Conservation (phyloP, 495 filamentous ascomycete genomes). For the Podospora pseudopauciseta region DNA sequence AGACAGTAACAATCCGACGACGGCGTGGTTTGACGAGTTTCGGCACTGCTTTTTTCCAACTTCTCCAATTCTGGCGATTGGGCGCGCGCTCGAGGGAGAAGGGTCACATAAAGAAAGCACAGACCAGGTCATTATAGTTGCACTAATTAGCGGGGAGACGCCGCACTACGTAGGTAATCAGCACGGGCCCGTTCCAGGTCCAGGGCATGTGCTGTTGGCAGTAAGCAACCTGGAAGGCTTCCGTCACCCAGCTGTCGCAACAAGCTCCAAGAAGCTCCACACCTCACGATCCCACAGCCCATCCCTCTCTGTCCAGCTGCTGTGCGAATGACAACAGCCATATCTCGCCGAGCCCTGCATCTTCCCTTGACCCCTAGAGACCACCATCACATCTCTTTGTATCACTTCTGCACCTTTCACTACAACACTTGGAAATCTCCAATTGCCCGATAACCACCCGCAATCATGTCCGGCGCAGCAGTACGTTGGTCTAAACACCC, state of each 20-base stretch:
- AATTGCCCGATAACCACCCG: constrained; percentile 7
- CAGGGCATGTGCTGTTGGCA: not conserved
- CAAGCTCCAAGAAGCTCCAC: constrained; percentile 17
- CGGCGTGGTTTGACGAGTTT: constrained; percentile 18
- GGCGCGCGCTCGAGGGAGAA: constrained; percentile 11
- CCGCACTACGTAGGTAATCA: not conserved
- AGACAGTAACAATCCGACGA: constrained; percentile 23
- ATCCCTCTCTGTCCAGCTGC: not conserved
- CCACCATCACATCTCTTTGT: constrained; percentile 4
- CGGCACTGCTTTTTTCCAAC: constrained; percentile 27
- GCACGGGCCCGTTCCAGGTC: not conserved
- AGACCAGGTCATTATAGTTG: constrained; percentile 5
- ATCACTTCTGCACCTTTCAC: not conserved
- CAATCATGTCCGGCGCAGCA: constrained; percentile 58
- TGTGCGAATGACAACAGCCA: not conserved
- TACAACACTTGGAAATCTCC: not conserved
- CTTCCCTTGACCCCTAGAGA: constrained; percentile 2
- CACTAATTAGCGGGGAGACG: constrained; percentile 2
- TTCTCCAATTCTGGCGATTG: constrained; percentile 19
- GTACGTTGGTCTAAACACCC: constrained; percentile 34
- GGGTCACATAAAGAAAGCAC: constrained; percentile 6
- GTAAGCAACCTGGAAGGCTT: not conserved
- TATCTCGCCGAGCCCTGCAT: constrained; percentile 3
- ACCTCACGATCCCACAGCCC: constrained; percentile 16
- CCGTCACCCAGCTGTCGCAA: constrained; percentile 12